These are phyloP conservation scores for Hemisphaericaspora lyxosophila DNA, from an alignment of 1,139 yeast genomes.

Conservation along the genomic window DNA sequence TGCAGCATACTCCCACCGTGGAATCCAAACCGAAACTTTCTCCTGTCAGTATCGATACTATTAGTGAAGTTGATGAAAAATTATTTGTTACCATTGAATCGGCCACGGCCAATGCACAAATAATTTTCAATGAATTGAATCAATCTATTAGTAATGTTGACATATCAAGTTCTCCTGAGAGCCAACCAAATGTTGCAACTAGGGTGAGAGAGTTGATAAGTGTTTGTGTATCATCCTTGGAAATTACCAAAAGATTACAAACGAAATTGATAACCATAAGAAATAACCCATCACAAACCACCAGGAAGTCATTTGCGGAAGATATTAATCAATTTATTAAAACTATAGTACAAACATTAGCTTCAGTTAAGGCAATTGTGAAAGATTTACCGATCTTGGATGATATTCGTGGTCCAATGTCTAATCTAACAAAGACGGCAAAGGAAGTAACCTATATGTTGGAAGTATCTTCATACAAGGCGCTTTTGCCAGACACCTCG, in stretches of 20 bases:
- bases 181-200: constrained; percentile 42
- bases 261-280: constrained; percentile 54
- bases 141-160: constrained; percentile 73
- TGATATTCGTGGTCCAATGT: constrained; percentile 77
- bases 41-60: constrained; percentile 16
- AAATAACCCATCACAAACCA: constrained; percentile 50
- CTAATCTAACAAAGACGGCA: constrained; percentile 80
- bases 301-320: constrained; percentile 76
- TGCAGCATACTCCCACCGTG: neutral
- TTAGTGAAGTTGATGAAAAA: constrained; percentile 68
- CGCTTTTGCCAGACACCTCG: constrained; percentile 29
- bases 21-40: constrained; percentile 10
- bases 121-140: constrained; percentile 76
- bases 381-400: constrained; percentile 75
- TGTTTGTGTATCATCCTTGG: constrained; percentile 80
- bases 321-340: constrained; percentile 81
- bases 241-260: constrained; percentile 68
- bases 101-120: constrained; percentile 76
- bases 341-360: constrained; percentile 78
- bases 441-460: constrained; percentile 84
- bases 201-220: constrained; percentile 76
- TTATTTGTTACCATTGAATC: constrained; percentile 70
- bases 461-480: constrained; percentile 52
- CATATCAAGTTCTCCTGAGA: constrained; percentile 23
- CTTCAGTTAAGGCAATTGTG: constrained; percentile 81